Conservation (phyloP, 495 filamentous ascomycete species). For the Rostrohypoxylon terebratum region DNA sequence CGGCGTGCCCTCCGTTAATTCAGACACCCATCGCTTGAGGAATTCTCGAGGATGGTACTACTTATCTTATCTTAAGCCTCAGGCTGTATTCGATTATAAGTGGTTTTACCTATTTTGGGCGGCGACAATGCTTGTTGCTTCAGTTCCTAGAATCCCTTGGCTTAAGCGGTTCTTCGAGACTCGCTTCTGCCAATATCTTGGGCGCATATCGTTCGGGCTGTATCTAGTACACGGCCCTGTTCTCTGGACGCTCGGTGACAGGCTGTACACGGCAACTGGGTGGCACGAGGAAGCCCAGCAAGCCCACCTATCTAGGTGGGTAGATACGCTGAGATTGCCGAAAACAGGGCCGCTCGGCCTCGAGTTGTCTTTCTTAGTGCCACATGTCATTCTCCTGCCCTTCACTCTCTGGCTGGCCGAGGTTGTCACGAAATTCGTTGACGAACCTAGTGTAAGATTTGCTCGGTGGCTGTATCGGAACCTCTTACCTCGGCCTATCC, state of each 20-base stretch:
- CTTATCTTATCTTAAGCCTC: conserved; percentile 61
- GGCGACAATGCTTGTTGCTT: conserved; percentile 65
- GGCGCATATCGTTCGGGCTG: conserved; percentile 71
- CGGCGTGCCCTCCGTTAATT: conserved; percentile 58
- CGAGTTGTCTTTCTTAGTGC: conserved; percentile 64
- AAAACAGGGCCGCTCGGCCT: conserved; percentile 64
- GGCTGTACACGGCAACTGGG: conserved; percentile 65
- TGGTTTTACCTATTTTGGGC: conserved; percentile 65
- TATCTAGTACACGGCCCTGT: conserved; percentile 75
- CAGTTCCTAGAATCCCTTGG: conserved; percentile 58
- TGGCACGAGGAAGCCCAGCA: conserved; percentile 55
- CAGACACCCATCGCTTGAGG: conserved; percentile 50
- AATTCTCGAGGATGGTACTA: conserved; percentile 59
- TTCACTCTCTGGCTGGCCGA: conserved; percentile 69
- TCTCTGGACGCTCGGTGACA: conserved; percentile 57
- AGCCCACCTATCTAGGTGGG: conserved; percentile 56
- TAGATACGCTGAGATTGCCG: conserved; percentile 60
- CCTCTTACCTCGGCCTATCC: conserved; percentile 11
- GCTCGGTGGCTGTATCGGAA: conserved; percentile 65
- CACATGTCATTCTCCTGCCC: conserved; percentile 67
- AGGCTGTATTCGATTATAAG: conserved; percentile 63
- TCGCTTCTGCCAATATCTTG: conserved; percentile 71
- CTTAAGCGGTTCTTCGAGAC: conserved; percentile 68
- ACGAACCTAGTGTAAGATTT: conserved; percentile 67
- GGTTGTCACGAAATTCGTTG: conserved; percentile 64